Evolutionary conservation across 2,329 filamentous ascomycete genomes (phyloP), one percentile per base, ranked within the genome.

Genomic region (Hypoxylon sp.): DNA sequence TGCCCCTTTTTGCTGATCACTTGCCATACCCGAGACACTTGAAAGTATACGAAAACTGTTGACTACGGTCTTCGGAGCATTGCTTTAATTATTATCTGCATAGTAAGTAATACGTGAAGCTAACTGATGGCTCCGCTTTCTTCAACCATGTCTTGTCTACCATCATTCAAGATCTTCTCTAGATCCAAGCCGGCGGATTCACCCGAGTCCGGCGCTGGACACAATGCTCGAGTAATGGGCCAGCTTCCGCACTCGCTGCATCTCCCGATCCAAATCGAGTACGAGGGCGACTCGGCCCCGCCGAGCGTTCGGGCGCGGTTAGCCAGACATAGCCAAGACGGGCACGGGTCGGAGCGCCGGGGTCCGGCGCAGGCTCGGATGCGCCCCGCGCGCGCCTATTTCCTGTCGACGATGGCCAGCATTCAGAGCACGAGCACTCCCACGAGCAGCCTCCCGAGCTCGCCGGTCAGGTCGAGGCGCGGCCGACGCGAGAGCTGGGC

Each of bases 181-280:
- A 33, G 2, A 48, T 38, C 45, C 10, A 17, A 40, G 7, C 41
- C 23, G 9, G 9, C 54, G 11, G 37, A 26, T n/a, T 41, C 56
- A 1, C 13, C n/a, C 4, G 47, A 51, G 17, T 53, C 48, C 3
- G 40, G 31, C 5, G 17, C 15, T 0, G 31, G 55, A 10, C 63
- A 66, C 33, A 69, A 67, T 24, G 13, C 54, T 2, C 55, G 58
- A 10, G 31, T 67, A n/a, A 49, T 63, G 4, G 17, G 41, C 1
- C 66, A 65, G 42, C 42, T 67, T 11, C 60, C 58, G n/a, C 48
- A 40, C 8, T 46, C 55, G 1, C 37, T 57, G 2, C 47, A 58
- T 5, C 55, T 63, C 33, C 51, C 55, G 20, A 20, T 40, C 5
- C 33, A 13, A 9, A 35, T 35, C 20, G 53, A 56, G 6, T 20